These are phyloP conservation scores for Pseudogymnoascus sp. DNA, from an alignment of 2,329 filamentous ascomycete genomes.

Conservation along the genomic window DNA sequence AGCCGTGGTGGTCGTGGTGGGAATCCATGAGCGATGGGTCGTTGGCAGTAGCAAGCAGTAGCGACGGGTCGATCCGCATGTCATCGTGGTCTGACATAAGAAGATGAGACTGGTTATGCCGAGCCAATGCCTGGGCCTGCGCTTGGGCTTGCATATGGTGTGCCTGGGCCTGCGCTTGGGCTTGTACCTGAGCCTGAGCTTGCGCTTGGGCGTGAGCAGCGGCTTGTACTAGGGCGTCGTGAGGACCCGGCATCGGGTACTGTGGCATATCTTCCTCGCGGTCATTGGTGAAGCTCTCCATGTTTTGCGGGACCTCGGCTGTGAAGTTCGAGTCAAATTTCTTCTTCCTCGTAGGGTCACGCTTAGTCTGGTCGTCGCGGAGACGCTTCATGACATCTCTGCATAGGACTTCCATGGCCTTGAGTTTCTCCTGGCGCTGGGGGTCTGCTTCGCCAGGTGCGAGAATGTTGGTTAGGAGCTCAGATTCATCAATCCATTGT, in stretches of 20 bases:
- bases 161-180: slow-evolving; percentile 9
- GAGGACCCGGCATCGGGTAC: slow-evolving; percentile 3
- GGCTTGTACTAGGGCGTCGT: slow-evolving; percentile 23
- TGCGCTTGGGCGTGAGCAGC: slow-evolving; percentile 23
- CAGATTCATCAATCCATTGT: slow-evolving; percentile 54
- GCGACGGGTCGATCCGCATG: slow-evolving; percentile 55
- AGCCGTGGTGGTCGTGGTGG: slow-evolving; percentile 26
- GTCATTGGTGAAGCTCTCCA: neutral
- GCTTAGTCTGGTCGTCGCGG: slow-evolving; percentile 55
- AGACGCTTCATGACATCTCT: slow-evolving; percentile 71
- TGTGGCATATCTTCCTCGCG: slow-evolving; percentile 2
- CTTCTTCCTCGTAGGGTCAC: slow-evolving; percentile 40
- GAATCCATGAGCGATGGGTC: slow-evolving; percentile 28
- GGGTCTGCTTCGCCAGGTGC: slow-evolving; percentile 42
- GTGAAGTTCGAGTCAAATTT: slow-evolving; percentile 30
- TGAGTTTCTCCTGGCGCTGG: slow-evolving; percentile 46
- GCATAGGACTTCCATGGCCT: slow-evolving; percentile 62
- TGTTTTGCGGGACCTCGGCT: slow-evolving; percentile 13
- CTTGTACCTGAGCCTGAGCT: slow-evolving; percentile 15
- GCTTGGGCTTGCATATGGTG: slow-evolving; percentile 11
- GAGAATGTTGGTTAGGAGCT: slow-evolving; percentile 47
- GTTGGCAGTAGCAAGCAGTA: slow-evolving; percentile 45
- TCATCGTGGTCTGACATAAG: slow-evolving; percentile 35
- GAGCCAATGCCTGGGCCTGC: slow-evolving; percentile 14
- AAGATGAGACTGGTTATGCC: slow-evolving; percentile 12